phyloP scores from a whole-genome alignment of 768 basidiomycete species.

The Hortiboletus flavorubellus region DNA sequence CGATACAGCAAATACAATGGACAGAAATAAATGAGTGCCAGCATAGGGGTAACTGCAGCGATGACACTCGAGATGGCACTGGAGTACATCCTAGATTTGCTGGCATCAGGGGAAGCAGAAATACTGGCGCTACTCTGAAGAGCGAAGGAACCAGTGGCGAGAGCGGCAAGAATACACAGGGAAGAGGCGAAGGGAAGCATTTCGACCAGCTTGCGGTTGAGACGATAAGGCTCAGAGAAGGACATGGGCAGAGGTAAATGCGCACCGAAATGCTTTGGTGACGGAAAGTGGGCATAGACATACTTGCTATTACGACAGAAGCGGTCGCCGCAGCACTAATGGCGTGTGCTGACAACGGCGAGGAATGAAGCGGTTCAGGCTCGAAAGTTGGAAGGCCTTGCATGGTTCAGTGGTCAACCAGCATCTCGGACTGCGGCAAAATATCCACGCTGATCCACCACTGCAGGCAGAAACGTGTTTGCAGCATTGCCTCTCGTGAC shows the following conservation, averaged over 20 bases:
- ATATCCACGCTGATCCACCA: conserved; percentile 24
- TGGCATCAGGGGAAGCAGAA: conserved; percentile 20
- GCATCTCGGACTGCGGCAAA: conserved; percentile 13
- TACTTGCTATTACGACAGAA: conserved; percentile 29
- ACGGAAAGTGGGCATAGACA: conserved; percentile 27
- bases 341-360: conserved; percentile 28
- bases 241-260: conserved; percentile 12
- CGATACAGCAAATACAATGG: conserved; percentile 49
- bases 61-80: conserved; percentile 37
- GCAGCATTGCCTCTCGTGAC: conserved; percentile 27
- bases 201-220: conserved; percentile 33
- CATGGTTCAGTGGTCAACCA: conserved; percentile 29
- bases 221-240: conserved; percentile 8
- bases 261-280: conserved; percentile 31
- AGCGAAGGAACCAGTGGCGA: conserved; percentile 32
- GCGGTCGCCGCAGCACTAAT: conserved; percentile 31
- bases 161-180: conserved; percentile 33
- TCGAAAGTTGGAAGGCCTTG: conserved; percentile 31
- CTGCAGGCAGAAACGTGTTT: conserved; percentile 31
- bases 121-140: conserved; percentile 19
- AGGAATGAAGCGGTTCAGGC: conserved; percentile 24
- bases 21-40: conserved; percentile 46
- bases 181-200: conserved; percentile 36
- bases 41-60: conserved; percentile 33
- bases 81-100: conserved; percentile 31